A percentile compares a stretch with the other conserved stretches of the same genome.
phyloP scores from a whole-genome alignment of 768 basidiomycete species.

The Boletus subparvulus region DNA sequence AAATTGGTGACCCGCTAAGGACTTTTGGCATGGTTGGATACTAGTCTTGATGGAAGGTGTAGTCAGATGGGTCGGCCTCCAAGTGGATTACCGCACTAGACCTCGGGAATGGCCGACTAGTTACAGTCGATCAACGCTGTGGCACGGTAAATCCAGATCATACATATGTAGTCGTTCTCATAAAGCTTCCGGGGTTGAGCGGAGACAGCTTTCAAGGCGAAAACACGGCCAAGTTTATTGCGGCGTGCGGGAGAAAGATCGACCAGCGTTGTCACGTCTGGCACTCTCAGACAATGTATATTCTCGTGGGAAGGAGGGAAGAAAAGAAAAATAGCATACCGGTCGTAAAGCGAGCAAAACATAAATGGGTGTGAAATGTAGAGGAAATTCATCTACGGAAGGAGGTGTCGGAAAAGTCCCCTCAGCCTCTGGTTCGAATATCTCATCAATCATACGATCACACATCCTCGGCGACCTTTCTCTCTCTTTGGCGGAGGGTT shows the following conservation, averaged over 20 bases:
- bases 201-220: not conserved
- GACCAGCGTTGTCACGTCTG: not conserved
- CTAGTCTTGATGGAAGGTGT: not conserved
- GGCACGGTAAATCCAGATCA: not conserved
- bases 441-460: constrained; percentile 61
- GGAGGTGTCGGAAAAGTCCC: constrained; percentile 20
- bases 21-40: constrained; percentile 41
- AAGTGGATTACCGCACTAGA: not conserved
- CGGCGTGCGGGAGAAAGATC: not conserved
- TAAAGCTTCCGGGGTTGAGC: not conserved
- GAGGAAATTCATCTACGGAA: constrained; percentile 35
- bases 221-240: not conserved
- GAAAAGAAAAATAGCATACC: constrained; percentile 44
- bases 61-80: not conserved
- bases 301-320: constrained; percentile 31
- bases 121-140: too few species aligned
- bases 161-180: not conserved
- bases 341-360: constrained; percentile 66
- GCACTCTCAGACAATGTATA: constrained; percentile 32
- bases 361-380: constrained; percentile 66
- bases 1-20: constrained; percentile 8
- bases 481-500: constrained; percentile 70
- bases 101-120: not conserved
- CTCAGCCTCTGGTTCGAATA: constrained; percentile 18
- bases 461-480: constrained; percentile 52